These are phyloP conservation scores for Lophiotrema nucula DNA, from an alignment of 495 filamentous ascomycete genomes.

Conservation along the genomic window DNA sequence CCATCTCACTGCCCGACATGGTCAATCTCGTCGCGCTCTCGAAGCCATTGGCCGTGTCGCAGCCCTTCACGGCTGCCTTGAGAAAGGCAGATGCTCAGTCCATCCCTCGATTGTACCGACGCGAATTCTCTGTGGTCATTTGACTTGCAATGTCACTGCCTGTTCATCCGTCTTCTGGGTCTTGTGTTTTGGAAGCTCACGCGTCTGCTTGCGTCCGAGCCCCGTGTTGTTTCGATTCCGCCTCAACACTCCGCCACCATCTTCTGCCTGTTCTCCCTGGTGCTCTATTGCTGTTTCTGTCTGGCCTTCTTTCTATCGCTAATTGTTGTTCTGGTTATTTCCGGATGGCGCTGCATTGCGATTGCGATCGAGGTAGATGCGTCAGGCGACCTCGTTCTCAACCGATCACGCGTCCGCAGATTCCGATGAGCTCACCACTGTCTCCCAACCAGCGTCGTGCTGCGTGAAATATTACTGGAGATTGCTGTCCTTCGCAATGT, in stretches of 20 bases:
- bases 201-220: conserved; percentile 6
- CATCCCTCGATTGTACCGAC: too few relatives aligned
- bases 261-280: background rate
- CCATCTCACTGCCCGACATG: conserved; percentile 1
- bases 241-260: conserved; percentile 13
- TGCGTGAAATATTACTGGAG: too few relatives aligned
- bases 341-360: too few relatives aligned
- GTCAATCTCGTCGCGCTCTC: background rate
- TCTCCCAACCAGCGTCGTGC: too few relatives aligned
- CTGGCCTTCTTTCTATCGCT: background rate
- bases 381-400: too few relatives aligned
- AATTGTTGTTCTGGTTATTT: too few relatives aligned
- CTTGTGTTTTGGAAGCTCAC: conserved; percentile 1
- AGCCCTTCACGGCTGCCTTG: conserved; percentile 13
- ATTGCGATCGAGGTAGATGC: too few relatives aligned
- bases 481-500: too few relatives aligned
- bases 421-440: too few relatives aligned
- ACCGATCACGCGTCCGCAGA: too few relatives aligned
- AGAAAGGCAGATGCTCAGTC: conserved; percentile 8
- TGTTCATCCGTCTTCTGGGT: background rate
- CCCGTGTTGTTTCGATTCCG: conserved; percentile 31
- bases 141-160: conserved; percentile 5
- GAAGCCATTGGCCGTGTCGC: background rate
- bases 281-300: background rate
- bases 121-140: too few relatives aligned